phyloP scores from a whole-genome alignment of 2,329 filamentous ascomycete species.

The Paracamarosporium sp. region DNA sequence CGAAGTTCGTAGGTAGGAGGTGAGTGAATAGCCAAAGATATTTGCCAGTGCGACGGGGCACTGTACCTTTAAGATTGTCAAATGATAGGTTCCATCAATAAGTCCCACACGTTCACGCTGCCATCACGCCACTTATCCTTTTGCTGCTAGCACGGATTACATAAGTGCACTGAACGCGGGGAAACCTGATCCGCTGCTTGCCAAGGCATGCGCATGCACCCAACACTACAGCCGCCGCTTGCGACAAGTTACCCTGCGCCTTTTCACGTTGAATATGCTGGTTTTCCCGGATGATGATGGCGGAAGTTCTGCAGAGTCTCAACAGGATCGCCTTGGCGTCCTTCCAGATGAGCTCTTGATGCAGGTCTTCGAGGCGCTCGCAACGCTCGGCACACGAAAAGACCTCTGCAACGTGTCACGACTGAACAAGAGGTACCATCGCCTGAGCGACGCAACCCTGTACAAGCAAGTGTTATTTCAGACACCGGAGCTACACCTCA shows the following conservation, averaged over 20 bases:
- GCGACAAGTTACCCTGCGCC: background rate
- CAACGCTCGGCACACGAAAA: constrained; percentile 27
- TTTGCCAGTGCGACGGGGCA: too few species aligned
- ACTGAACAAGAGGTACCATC: constrained; percentile 38
- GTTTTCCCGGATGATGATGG: constrained; percentile 10
- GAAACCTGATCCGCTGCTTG: background rate
- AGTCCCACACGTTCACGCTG: background rate
- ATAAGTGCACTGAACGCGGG: background rate
- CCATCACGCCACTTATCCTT: background rate
- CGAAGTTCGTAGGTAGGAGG: too few species aligned
- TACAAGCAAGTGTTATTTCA: constrained; percentile 42
- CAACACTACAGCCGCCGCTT: background rate
- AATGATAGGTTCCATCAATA: too few species aligned
- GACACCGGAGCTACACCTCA: constrained; percentile 39
- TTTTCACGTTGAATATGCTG: constrained; percentile 5
- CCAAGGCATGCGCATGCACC: background rate
- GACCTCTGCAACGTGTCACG: constrained; percentile 37
- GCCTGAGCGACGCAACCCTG: constrained; percentile 37
- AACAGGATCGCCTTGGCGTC: constrained; percentile 22
- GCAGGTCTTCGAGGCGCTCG: constrained; percentile 36
- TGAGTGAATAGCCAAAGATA: too few species aligned
- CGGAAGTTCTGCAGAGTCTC: background rate
- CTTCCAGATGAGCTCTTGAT: constrained; percentile 41
- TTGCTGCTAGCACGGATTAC: background rate
- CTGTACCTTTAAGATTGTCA: too few species aligned